phyloP scores from a whole-genome alignment of 352 stramenopile species.

The Phytopythium montanum region DNA sequence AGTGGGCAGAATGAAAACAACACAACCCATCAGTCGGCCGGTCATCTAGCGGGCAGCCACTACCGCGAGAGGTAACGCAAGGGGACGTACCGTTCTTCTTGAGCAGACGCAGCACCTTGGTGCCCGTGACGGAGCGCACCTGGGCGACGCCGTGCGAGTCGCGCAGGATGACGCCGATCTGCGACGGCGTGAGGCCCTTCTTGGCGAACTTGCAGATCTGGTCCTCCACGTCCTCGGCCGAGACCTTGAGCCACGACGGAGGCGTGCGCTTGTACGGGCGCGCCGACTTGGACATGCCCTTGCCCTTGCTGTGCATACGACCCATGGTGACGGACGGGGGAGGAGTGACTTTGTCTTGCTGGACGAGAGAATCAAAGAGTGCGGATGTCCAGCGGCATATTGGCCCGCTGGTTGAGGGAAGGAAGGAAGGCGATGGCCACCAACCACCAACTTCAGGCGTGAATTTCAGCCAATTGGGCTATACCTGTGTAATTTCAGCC shows the following conservation, averaged over 20 bases:
- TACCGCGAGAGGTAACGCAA: neutral
- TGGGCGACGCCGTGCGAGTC: conserved; percentile 99
- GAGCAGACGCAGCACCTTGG: conserved; percentile 99
- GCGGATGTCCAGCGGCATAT: neutral
- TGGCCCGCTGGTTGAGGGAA: conserved; percentile 1
- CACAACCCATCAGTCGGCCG: conserved; percentile 9
- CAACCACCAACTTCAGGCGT: neutral
- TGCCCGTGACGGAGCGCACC: conserved; percentile 98
- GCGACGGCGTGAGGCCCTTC: conserved; percentile 95
- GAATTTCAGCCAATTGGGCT: too few relatives aligned
- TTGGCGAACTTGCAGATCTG: conserved; percentile 99
- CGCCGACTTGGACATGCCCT: conserved; percentile 99
- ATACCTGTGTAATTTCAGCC: too few relatives aligned
- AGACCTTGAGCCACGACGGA: conserved; percentile 98
- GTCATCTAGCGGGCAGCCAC: neutral
- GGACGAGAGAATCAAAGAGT: conserved; percentile 70
- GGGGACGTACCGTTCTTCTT: conserved; percentile 97
- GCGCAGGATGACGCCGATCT: conserved; percentile 99
- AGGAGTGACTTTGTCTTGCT: conserved; percentile 47
- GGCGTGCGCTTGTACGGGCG: conserved; percentile 99
- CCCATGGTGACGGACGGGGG: conserved; percentile 83
- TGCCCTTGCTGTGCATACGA: conserved; percentile 98
- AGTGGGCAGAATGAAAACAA: conserved; percentile 4
- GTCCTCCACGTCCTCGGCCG: conserved; percentile 95
- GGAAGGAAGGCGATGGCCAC: neutral